These are phyloP conservation scores for Breynia disticha DNA, from an alignment of 441 rosid species.

Conservation along the genomic window DNA sequence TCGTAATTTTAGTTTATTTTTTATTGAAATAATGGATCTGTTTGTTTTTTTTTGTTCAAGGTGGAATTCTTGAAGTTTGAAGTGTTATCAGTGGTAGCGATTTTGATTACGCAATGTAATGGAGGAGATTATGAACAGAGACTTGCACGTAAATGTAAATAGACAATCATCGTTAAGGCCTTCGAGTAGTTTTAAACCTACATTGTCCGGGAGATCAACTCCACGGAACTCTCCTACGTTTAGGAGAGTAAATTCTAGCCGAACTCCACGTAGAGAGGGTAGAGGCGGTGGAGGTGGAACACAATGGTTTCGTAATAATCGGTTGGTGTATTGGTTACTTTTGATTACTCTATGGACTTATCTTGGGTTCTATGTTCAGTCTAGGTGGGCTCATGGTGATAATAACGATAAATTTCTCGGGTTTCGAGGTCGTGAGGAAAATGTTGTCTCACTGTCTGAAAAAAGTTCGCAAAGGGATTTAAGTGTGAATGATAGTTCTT, in stretches of 20 bases:
- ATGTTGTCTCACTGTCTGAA: conserved; percentile 23
- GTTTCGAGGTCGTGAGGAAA: conserved; percentile 44
- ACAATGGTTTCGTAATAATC: conserved; percentile 73
- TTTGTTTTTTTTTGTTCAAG: no score
- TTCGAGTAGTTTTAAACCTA: conserved; percentile 44
- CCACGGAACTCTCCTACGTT: conserved; percentile 64
- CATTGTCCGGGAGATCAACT: conserved; percentile 64
- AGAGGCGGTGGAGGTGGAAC: conserved; percentile 41
- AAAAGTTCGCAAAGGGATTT: conserved; percentile 33
- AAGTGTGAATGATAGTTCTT: conserved; percentile 40
- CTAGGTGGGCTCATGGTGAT: conserved; percentile 93
- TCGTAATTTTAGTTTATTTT: no score
- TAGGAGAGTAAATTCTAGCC: conserved; percentile 50
- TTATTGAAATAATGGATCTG: no score
- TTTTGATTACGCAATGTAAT: conserved; percentile 21
- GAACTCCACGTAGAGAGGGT: conserved; percentile 76
- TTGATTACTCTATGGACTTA: conserved; percentile 86
- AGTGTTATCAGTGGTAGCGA: not conserved
- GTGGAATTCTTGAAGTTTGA: no score
- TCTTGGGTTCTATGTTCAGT: conserved; percentile 90
- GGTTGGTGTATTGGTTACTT: conserved; percentile 74
- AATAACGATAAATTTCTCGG: conserved; percentile 58
- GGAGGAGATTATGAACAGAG: conserved; percentile 43
- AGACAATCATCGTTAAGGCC: conserved; percentile 48
- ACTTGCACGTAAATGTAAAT: conserved; percentile 32